phyloP scores from a whole-genome alignment of 108 stramenopile species.

The Nitzschia putrida region DNA sequence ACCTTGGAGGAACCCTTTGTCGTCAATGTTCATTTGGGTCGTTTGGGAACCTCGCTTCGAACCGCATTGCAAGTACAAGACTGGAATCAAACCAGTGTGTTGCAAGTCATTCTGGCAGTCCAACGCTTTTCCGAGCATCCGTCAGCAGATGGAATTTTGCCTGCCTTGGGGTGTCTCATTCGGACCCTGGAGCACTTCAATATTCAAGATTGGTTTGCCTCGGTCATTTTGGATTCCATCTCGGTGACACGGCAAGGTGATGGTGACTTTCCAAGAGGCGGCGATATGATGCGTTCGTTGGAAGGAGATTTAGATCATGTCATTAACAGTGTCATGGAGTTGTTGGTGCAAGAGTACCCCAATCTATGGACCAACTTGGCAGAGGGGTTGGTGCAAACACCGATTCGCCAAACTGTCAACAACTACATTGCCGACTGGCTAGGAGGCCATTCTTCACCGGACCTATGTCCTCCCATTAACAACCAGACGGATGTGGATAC shows the following conservation, averaged over 20 bases:
- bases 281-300: slow-evolving; percentile 11
- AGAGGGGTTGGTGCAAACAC: slow-evolving; percentile 41
- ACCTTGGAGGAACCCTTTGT: slow-evolving; percentile 48
- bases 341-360: slow-evolving; percentile 56
- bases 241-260: neutral
- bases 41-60: slow-evolving; percentile 25
- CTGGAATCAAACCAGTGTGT: slow-evolving; percentile 43
- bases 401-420: slow-evolving; percentile 36
- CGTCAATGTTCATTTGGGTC: slow-evolving; percentile 45
- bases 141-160: slow-evolving; percentile 2
- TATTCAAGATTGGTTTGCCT: slow-evolving; percentile 7
- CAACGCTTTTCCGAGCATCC: slow-evolving; percentile 9
- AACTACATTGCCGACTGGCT: slow-evolving; percentile 30
- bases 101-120: slow-evolving; percentile 39
- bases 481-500: no score
- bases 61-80: slow-evolving; percentile 27
- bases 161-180: slow-evolving; percentile 19
- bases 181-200: slow-evolving; percentile 17
- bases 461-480: slow-evolving; percentile 1
- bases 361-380: slow-evolving; percentile 46
- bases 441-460: neutral
- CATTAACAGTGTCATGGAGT: slow-evolving; percentile 50
- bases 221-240: slow-evolving; percentile 15
- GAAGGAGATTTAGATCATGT: slow-evolving; percentile 60
- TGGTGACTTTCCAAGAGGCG: neutral